phyloP scores from a whole-genome alignment of 2,329 filamentous ascomycete genomes.

The Colletotrichum ledebouriae region DNA sequence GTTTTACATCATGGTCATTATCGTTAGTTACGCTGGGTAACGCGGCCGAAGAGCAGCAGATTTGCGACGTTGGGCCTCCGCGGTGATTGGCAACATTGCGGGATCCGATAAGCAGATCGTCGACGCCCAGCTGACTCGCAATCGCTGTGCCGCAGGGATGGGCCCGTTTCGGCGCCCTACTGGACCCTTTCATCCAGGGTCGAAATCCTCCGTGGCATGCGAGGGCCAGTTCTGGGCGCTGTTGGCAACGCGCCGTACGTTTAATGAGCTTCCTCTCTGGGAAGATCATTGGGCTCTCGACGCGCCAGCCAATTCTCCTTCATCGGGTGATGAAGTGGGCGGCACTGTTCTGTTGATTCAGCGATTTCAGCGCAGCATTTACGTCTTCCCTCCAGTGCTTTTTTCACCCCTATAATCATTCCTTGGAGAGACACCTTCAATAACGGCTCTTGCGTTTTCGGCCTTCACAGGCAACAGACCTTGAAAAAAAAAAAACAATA shows the following conservation, averaged over 20 bases:
- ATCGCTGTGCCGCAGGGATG: constrained; percentile 2
- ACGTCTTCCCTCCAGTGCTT: not conserved
- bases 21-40: not conserved
- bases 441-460: not conserved
- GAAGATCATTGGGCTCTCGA: not conserved
- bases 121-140: constrained; percentile 26
- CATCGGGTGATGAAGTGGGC: not conserved
- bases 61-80: too few species aligned
- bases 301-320: not conserved
- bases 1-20: not conserved
- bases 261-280: constrained; percentile 32
- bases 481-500: not conserved
- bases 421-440: not conserved
- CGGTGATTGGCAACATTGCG: too few species aligned
- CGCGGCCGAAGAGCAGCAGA: not conserved
- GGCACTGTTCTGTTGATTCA: too few species aligned
- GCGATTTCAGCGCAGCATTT: not conserved
- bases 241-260: not conserved
- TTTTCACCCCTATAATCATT: not conserved
- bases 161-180: not conserved
- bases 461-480: not conserved
- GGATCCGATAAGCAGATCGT: not conserved
- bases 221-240: not conserved
- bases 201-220: constrained; percentile 6
- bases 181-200: constrained; percentile 11